Base-by-base conservation (phyloP, 352 stramenopile species). In the Thalassiosira pacifica region DNA sequence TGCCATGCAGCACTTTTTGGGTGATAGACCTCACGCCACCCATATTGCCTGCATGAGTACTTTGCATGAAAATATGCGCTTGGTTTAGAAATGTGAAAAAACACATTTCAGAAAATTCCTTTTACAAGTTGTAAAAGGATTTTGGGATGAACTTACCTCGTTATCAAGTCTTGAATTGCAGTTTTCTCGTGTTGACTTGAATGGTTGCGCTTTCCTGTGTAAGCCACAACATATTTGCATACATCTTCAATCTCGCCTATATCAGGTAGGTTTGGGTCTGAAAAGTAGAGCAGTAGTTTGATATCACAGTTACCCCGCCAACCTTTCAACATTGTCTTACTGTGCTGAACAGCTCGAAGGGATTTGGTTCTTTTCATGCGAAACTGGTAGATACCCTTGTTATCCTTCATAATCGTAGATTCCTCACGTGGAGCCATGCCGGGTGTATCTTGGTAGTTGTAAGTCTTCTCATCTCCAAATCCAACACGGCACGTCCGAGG, bases 201-300 rank as follows among this genome's bases (percentile, higher is more conserved):
- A n/a, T 64, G 19, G 29, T 74, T 22, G 24, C 66, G 31, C 19
- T 74, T 63, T 5, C 66, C 45, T 10, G 66, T 45, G 31, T 74
- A 64, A 9, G 66, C 66, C 16, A 74, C 66, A 31, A 61, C 32
- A 57, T 57, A 57, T 27, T 19, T 34, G 24, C 48, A 19, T 0
- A 73, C 48, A 18, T 34, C 48, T n/a, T 59, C 65, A 73, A 73
- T 73, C 26, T 73, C 48, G 19, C 65, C 26, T 19, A 73, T 40
- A 16, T 73, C 65, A 22, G 65, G 65, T 1, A 32, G 26, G 19
- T 5, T 24, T 59, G 65, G 65, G 60, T 73, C n/a, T n/a, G 24
- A 45, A 11, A 18, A 37, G 13, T 73, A 73, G 8, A 73, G 16
- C 9, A 73, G 26, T 4, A 73, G 11, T 37, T 73, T 31, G 31